phyloP scores from a whole-genome alignment of 192 early-diverging fungal species.

The Phlyctochytrium bullatum region DNA sequence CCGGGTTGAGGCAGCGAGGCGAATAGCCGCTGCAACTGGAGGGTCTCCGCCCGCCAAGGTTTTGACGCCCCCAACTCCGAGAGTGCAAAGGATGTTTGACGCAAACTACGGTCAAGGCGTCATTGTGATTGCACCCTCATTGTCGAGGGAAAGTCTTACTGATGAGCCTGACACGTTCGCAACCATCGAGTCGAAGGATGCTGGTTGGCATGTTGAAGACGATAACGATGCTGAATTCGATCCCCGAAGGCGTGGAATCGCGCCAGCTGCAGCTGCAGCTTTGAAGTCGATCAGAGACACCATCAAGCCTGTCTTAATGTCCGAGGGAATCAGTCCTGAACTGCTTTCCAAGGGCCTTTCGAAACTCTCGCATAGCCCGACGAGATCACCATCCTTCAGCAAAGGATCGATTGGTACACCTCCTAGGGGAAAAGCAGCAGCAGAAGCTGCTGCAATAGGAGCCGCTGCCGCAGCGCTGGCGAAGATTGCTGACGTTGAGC shows the following conservation, averaged over 20 bases:
- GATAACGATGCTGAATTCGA: background rate
- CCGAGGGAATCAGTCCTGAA: conserved; percentile 3
- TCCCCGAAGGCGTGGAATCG: background rate
- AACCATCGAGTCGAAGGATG: background rate
- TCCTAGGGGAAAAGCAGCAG: background rate
- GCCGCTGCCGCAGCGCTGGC: background rate
- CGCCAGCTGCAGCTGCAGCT: conserved; percentile 5
- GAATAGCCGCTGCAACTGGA: conserved; percentile 2
- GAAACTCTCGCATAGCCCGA: background rate
- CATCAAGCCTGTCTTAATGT: too few species aligned
- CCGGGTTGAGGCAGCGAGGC: conserved; percentile 7
- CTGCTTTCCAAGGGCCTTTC: background rate
- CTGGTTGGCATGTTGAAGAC: background rate
- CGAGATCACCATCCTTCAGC: background rate
- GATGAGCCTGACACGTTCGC: background rate
- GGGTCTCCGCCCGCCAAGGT: background rate
- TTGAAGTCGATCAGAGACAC: background rate
- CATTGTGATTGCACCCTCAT: conserved; percentile 16
- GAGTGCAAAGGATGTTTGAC: conserved; percentile 31
- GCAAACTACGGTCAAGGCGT: conserved; percentile 21
- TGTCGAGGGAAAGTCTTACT: background rate
- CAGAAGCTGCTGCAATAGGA: conserved; percentile 4
- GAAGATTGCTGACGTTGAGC: background rate
- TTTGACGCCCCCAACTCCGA: conserved; percentile 14
- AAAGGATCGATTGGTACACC: background rate